Evolutionary conservation across 805 yeast genomes (phyloP).

Genomic region (Blastobotrys mokoenaii): DNA sequence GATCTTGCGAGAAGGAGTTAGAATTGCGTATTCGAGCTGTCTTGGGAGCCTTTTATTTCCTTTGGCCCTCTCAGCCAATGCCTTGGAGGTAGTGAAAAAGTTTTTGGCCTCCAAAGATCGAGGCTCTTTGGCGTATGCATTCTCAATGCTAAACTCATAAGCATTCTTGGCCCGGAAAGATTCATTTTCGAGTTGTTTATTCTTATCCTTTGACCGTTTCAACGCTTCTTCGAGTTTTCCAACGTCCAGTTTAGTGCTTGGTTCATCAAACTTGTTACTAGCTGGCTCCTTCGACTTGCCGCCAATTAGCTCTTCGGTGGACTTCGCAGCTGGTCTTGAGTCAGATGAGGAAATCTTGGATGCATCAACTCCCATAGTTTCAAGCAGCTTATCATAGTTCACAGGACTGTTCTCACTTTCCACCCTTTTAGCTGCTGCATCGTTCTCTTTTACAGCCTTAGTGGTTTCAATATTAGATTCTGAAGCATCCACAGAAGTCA

Average conservation of each 20-base stretch:
- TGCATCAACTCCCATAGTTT: neutral
- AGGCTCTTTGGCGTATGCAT: conserved; percentile 25
- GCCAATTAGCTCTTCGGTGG: too few relatives aligned
- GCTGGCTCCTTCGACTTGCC: too few relatives aligned
- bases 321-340: neutral
- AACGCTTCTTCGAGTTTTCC: conserved; percentile 25
- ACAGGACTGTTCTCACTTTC: neutral
- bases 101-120: conserved; percentile 33
- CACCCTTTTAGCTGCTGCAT: neutral
- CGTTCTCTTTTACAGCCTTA: too few relatives aligned
- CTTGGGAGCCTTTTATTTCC: neutral
- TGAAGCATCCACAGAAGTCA: too few relatives aligned
- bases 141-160: conserved; percentile 42
- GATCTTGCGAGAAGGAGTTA: conserved; percentile 17
- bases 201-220: conserved; percentile 34
- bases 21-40: conserved; percentile 15
- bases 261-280: too few relatives aligned
- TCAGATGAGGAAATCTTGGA: neutral
- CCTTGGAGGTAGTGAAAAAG: conserved; percentile 32
- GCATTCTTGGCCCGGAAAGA: conserved; percentile 42
- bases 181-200: conserved; percentile 35
- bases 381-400: neutral
- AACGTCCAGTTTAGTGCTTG: too few relatives aligned
- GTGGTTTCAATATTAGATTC: too few relatives aligned
- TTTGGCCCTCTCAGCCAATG: neutral